Conservation (phyloP, 1,284 basidiomycete genomes). For the Athelia psychrophila region DNA sequence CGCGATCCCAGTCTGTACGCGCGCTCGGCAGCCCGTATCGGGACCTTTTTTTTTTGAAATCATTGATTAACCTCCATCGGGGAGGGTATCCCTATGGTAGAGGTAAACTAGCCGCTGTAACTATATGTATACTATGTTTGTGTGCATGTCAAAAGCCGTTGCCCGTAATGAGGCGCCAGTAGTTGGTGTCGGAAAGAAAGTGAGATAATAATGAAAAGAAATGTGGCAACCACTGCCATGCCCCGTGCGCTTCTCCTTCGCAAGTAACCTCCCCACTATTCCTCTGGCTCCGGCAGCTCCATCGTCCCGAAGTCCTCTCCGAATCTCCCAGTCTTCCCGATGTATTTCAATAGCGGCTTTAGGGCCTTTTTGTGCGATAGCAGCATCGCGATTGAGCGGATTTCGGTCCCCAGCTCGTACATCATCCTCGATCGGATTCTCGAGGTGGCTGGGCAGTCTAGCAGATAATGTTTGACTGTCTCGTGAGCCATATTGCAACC, state of each 20-base stretch:
- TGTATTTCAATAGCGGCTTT: background rate
- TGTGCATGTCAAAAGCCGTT: background rate
- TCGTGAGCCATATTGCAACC: conserved; percentile 15
- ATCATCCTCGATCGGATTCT: background rate
- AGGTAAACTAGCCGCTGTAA: background rate
- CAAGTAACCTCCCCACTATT: background rate
- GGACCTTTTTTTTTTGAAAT: background rate
- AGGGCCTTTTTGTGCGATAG: background rate
- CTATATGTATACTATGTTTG: background rate
- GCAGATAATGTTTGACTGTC: conserved; percentile 22
- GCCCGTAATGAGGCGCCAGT: background rate
- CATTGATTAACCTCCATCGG: background rate
- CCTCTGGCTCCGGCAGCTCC: background rate
- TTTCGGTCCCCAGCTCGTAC: background rate
- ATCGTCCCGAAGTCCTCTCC: background rate
- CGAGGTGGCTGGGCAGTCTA: conserved; percentile 15
- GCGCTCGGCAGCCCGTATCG: no score
- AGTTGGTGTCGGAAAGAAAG: background rate
- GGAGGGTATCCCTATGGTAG: background rate
- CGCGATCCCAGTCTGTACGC: no score
- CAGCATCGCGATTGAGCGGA: background rate
- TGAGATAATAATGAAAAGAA: no score
- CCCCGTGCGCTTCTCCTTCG: background rate
- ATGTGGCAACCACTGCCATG: background rate
- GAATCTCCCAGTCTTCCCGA: conserved; percentile 1